These are phyloP conservation scores for Isabelozyma pseudorhagii DNA, from an alignment of 805 yeast genomes.

Conservation along the genomic window DNA sequence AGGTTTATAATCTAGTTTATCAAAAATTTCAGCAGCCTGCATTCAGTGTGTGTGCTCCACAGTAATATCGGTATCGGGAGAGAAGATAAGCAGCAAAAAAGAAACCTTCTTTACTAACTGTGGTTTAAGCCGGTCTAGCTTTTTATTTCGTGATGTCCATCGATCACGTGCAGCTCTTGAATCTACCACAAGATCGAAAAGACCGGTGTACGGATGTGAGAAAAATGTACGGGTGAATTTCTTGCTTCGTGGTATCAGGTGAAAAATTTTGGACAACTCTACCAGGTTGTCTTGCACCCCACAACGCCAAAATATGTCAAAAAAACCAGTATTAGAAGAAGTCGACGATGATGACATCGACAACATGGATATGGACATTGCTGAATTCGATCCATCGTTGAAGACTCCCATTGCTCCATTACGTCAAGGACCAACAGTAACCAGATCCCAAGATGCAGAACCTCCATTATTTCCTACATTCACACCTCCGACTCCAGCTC, in stretches of 20 bases:
- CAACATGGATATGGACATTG: constrained; percentile 88
- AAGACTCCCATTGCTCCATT: constrained; percentile 69
- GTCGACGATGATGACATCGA: constrained; percentile 85
- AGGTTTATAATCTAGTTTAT: background rate
- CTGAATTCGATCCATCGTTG: constrained; percentile 74
- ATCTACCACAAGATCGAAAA: background rate
- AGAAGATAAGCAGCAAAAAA: background rate
- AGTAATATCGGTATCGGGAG: background rate
- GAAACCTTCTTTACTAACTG: background rate
- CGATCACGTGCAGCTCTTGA: background rate
- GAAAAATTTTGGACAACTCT: background rate
- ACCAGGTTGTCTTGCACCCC: background rate
- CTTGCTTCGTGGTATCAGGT: background rate
- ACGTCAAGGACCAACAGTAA: constrained; percentile 55
- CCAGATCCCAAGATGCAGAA: constrained; percentile 57
- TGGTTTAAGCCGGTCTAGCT: background rate
- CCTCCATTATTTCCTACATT: constrained; percentile 24
- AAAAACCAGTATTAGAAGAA: constrained; percentile 71
- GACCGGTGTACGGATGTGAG: background rate
- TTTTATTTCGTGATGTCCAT: background rate
- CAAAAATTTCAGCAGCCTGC: too few species aligned
- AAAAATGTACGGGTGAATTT: background rate
- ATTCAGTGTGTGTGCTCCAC: background rate
- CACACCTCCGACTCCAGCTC: constrained; percentile 12
- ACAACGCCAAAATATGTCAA: constrained; percentile 14